Conservation (phyloP, 805 yeast genomes). For the Metschnikowia henanensis region DNA sequence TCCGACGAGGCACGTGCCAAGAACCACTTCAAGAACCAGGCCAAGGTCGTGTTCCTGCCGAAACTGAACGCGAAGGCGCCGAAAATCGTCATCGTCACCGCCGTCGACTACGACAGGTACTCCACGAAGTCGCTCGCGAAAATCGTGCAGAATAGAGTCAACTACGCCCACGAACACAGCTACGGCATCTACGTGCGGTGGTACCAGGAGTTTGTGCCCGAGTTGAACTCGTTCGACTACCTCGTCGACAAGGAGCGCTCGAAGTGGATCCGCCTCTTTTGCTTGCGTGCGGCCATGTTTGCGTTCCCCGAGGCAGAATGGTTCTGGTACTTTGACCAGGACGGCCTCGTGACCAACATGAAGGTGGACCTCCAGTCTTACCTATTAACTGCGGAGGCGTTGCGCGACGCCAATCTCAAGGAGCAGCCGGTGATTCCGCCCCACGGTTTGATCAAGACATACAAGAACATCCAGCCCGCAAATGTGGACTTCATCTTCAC, state of each 20-base stretch:
- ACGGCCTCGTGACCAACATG: conserved; percentile 73
- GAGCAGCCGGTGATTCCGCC: conserved; percentile 77
- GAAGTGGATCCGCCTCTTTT: conserved; percentile 63
- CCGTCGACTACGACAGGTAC: conserved; percentile 71
- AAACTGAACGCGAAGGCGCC: conserved; percentile 46
- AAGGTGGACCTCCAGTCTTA: conserved; percentile 59
- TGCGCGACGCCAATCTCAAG: conserved; percentile 62
- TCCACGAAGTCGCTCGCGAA: conserved; percentile 59
- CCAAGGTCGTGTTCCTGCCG: conserved; percentile 52
- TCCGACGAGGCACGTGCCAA: conserved; percentile 47
- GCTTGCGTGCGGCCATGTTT: conserved; percentile 84
- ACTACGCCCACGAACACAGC: conserved; percentile 78
- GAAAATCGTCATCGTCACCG: conserved; percentile 73
- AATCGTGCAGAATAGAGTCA: conserved; percentile 82
- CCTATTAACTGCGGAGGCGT: conserved; percentile 56
- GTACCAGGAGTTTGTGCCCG: conserved; percentile 78
- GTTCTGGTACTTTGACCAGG: conserved; percentile 85
- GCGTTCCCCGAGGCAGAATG: conserved; percentile 91
- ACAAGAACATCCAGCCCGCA: conserved; percentile 54
- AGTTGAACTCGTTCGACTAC: conserved; percentile 44
- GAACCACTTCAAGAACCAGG: conserved; percentile 63
- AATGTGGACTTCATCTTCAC: conserved; percentile 63
- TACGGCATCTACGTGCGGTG: conserved; percentile 86
- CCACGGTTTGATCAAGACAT: conserved; percentile 66
- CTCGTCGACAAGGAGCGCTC: conserved; percentile 42